Conservation (phyloP, 148 eudicot species). For the Tetragonia tetragonoides region DNA sequence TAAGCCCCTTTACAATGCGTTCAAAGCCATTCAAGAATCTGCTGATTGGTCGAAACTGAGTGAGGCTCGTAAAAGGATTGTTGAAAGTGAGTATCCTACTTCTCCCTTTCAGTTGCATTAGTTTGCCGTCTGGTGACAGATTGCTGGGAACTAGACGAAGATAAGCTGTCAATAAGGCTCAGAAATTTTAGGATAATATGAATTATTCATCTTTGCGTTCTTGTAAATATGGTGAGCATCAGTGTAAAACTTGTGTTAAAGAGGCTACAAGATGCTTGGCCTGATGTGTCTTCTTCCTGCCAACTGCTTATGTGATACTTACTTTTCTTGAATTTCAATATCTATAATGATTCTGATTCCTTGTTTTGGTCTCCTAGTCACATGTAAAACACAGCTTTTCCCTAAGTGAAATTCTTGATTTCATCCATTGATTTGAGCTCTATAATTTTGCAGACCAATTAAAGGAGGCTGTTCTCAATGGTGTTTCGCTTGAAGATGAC, state of each 20-base stretch:
- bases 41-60: conserved; percentile 66
- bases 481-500: conserved; percentile 90
- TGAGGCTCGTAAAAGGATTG: conserved; percentile 83
- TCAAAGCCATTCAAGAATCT: conserved; percentile 81
- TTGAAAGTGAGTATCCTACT: conserved; percentile 60
- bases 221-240: neutral
- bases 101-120: conserved; percentile 2
- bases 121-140: neutral
- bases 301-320: neutral
- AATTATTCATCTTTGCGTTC: neutral
- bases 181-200: neutral
- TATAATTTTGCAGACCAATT: conserved; percentile 56
- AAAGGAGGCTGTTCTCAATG: conserved; percentile 86
- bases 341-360: neutral
- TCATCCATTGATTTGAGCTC: conserved; percentile 2
- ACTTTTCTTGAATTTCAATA: neutral
- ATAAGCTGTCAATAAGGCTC: neutral
- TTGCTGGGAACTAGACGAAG: neutral
- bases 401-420: neutral
- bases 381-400: neutral
- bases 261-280: too few species aligned
- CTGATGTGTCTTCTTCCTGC: neutral
- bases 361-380: neutral
- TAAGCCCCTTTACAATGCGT: conserved; percentile 85
- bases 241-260: neutral